Base-by-base conservation (phyloP, 2,329 filamentous ascomycete species). In the Pestalotiopsis sp. region DNA sequence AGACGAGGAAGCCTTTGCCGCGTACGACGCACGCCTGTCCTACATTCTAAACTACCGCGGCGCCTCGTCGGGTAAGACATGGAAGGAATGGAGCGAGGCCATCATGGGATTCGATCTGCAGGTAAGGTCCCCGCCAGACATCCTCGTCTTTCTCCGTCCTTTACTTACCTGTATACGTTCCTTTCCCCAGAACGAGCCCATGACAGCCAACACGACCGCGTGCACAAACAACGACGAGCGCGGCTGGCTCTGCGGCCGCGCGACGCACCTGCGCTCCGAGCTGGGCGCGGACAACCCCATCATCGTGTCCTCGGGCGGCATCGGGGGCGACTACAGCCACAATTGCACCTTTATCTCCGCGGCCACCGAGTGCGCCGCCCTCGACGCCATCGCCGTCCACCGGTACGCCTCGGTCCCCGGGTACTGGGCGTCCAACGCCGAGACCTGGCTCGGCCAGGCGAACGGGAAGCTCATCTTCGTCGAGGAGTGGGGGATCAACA, bases 401-500 rank as follows among this genome's bases (percentile, higher is more conserved):
- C 73, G 74, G 38, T 76, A 77, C 67, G 76, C 72, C 9, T 74
- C 74, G 38, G 72, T 74, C 62, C 72, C 71, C 9, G 68, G 66
- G 25, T 71, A 77, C 67, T 78, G 77, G 76, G 68, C 72, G 25
- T 58, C 52, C 59, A 66, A 67, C 27, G 73, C 75, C n/a, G 61
- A 70, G 63, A 17, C 62, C n/a, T 79, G 76, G 73, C 66, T 76
- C 27, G 27, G 36, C 9, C 57, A 73, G 71, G 69, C 74, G 17
- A 69, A 72, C 38, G 72, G 73, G 41, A 80, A 79, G 71, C 72
- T 76, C 27, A 74, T 79, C 25, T 78, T 74, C 68, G 67, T 78
- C 13, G 76, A 78, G 68, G 77, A 78, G 62, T 78, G 77, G 75
- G 75, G 75, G 27, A 82, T 86, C 80, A 85, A 86, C 69, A 84